These are phyloP conservation scores for Pseudogymnoascus verrucosus DNA, from an alignment of 2,329 filamentous ascomycete genomes.

Conservation along the genomic window DNA sequence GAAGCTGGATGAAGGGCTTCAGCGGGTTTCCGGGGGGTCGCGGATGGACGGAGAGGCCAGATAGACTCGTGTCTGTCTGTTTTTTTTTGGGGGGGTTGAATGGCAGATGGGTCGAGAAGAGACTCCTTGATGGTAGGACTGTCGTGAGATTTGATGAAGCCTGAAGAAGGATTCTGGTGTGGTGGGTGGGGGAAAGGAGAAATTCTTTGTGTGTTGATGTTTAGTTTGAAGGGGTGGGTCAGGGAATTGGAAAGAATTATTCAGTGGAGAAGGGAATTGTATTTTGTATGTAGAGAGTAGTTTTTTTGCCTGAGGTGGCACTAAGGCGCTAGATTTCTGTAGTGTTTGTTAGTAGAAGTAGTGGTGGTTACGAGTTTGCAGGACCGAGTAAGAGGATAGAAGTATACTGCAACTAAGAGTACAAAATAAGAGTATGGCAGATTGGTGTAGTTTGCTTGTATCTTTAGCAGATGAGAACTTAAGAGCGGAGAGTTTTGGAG, in stretches of 20 bases:
- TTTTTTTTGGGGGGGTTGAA: neutral
- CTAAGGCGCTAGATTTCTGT: neutral
- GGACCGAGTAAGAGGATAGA: neutral
- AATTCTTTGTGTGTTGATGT: conserved; percentile 2
- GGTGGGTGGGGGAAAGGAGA: neutral
- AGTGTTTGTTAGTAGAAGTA: neutral
- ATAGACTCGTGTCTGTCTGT: conserved; percentile 1
- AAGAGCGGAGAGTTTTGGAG: neutral
- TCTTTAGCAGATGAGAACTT: neutral
- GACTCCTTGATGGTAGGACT: neutral
- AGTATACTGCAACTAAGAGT: neutral
- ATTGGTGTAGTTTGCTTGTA: neutral
- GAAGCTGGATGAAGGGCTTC: conserved; percentile 8
- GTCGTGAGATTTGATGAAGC: neutral
- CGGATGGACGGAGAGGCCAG: conserved; percentile 12
- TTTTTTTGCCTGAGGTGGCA: conserved; percentile 8
- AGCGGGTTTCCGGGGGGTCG: conserved; percentile 7
- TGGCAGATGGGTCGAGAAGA: neutral
- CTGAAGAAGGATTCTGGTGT: neutral
- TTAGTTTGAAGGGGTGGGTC: conserved; percentile 3
- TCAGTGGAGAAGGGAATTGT: conserved; percentile 8
- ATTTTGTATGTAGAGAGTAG: conserved; percentile 4
- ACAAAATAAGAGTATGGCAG: neutral
- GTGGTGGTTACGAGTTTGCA: neutral
- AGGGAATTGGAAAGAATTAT: conserved; percentile 5